These are phyloP conservation scores for Daldinia eschscholtzii DNA, from an alignment of 2,329 filamentous ascomycete genomes.

Conservation along the genomic window DNA sequence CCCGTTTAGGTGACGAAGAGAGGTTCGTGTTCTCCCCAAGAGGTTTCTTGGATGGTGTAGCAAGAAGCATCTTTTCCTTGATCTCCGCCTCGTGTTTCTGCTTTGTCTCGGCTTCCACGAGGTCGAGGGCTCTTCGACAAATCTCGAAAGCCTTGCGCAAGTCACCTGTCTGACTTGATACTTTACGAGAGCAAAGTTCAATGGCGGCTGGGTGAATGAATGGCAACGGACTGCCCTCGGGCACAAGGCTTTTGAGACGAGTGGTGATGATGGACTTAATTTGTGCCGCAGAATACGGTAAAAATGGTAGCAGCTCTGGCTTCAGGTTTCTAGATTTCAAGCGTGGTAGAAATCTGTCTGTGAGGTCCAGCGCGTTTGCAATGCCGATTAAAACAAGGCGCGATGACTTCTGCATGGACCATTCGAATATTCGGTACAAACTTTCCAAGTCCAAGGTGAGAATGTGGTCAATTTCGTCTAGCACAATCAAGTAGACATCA, in stretches of 20 bases:
- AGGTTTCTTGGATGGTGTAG: conserved; percentile 79
- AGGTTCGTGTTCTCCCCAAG: conserved; percentile 86
- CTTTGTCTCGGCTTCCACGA: conserved; percentile 87
- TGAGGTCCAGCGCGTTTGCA: conserved; percentile 94
- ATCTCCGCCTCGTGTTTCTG: conserved; percentile 76
- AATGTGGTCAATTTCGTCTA: conserved; percentile 96
- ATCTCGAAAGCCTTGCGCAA: conserved; percentile 96
- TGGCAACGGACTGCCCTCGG: conserved; percentile 72
- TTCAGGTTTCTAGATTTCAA: conserved; percentile 93
- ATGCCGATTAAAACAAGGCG: conserved; percentile 89
- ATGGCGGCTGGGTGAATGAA: conserved; percentile 96
- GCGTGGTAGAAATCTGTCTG: conserved; percentile 92
- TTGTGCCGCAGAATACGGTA: conserved; percentile 90
- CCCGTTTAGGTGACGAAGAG: conserved; percentile 63
- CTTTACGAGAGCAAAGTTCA: conserved; percentile 93
- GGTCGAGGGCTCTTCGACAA: conserved; percentile 86
- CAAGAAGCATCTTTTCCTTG: conserved; percentile 67
- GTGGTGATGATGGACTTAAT: conserved; percentile 88
- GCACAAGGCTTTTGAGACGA: conserved; percentile 81
- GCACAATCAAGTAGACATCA: conserved; percentile 80
- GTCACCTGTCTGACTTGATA: conserved; percentile 93
- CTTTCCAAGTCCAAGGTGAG: conserved; percentile 89
- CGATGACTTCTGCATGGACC: conserved; percentile 87
- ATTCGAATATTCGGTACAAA: conserved; percentile 94
- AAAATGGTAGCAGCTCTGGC: conserved; percentile 88